Base-by-base conservation (phyloP, 2,329 filamentous ascomycete genomes). In the Clonostachys solani region DNA sequence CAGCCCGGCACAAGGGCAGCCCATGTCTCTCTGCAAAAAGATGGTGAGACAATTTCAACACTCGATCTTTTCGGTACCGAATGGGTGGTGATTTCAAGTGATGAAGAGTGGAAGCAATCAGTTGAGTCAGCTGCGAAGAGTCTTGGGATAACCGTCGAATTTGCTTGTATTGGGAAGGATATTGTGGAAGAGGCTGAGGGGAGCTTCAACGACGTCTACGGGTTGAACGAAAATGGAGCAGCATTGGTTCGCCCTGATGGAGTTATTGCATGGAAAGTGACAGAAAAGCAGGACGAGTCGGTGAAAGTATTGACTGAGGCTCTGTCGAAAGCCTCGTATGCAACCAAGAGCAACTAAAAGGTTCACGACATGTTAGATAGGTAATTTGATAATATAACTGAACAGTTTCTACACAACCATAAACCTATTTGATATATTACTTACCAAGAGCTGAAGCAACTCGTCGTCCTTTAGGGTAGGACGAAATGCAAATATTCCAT, bases 1-100 rank as follows among this genome's bases (percentile, higher is more conserved):
- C 52, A 54, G 12, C 47, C 56, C 17, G 56, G 56, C 2, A 59
- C 54, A 1, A 42, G 56, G 34, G 56, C 54, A 13, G 50, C 56
- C 4, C 51, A 59, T 16, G 45, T 59, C 2, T n/a, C 19, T 4
- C 15, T 59, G 15, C 33, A 16, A n/a, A 46, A 5, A 18, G 40
- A 17, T 19, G 12, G 12, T 12, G n/a, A 45, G 15, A 18, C 19
- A 18, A 12, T 37, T 6, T 45, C 43, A 16, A 36, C 43, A 7
- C 43, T 45, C 4, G 35, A 45, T 16, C 23, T 45, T 12, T 45
- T 45, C 18, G 43, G 43, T 5, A 38, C 23, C 12, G 9, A n/a
- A 6, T 45, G 43, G 43, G 43, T 45, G 5, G 12, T 37, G 10
- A 34, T 35, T n/a, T 45, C 43, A 9, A 45, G 16, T 19, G 33